Evolutionary conservation across 768 basidiomycete genomes (phyloP).

Genomic region (Leccinum uliginosum): DNA sequence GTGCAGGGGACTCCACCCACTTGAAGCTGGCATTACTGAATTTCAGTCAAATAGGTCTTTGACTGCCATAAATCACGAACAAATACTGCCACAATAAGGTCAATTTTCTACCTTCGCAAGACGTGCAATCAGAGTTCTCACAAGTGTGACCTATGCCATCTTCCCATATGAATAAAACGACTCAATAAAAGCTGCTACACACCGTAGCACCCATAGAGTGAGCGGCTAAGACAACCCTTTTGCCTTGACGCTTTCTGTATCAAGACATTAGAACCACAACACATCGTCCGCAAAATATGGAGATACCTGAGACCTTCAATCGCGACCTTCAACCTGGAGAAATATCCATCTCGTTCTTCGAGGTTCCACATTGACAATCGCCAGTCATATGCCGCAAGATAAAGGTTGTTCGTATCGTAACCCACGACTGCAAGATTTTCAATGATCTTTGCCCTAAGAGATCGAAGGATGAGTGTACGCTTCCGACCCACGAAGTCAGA

Average conservation of each 20-base stretch:
- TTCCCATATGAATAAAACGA: constrained; percentile 28
- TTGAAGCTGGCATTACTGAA: constrained; percentile 57
- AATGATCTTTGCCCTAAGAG: constrained; percentile 77
- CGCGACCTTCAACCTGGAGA: constrained; percentile 72
- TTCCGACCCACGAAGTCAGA: background rate
- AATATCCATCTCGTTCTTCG: constrained; percentile 87
- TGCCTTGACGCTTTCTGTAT: constrained; percentile 58
- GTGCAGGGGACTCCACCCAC: constrained; percentile 89
- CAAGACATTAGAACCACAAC: background rate
- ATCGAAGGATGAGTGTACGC: background rate
- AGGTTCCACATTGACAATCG: constrained; percentile 83
- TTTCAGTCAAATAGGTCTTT: background rate
- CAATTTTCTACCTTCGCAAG: background rate
- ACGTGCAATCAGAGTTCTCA: constrained; percentile 27
- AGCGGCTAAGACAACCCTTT: constrained; percentile 78
- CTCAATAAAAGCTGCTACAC: constrained; percentile 15
- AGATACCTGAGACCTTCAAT: constrained; percentile 74
- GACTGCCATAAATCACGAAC: constrained; percentile 43
- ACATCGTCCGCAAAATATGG: background rate
- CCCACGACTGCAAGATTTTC: constrained; percentile 91
- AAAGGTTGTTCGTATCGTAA: constrained; percentile 88
- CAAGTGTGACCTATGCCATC: constrained; percentile 44
- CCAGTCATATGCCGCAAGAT: constrained; percentile 90
- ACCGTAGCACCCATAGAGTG: constrained; percentile 88
- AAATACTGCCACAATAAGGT: constrained; percentile 60